Evolutionary conservation across 257 asterid species (phyloP).

Genomic region (Nicotiana obtusifolia): DNA sequence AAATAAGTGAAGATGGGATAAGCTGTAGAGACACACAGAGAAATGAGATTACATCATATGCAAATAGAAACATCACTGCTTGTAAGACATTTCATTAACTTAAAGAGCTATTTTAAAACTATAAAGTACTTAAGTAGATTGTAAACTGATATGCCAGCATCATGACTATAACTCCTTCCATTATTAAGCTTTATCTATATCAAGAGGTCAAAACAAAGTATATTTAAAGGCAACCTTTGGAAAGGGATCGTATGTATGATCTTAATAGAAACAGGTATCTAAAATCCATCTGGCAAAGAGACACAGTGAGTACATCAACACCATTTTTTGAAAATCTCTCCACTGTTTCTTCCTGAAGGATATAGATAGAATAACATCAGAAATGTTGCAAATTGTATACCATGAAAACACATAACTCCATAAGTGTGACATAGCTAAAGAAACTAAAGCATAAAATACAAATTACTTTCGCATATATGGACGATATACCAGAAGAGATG

Average conservation of each 20-base stretch:
- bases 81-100: too few species aligned
- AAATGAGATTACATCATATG: too few species aligned
- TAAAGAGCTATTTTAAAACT: too few species aligned
- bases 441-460: background rate
- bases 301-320: slow-evolving; percentile 66
- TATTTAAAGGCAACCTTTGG: background rate
- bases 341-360: slow-evolving; percentile 65
- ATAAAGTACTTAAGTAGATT: too few species aligned
- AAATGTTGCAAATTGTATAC: background rate
- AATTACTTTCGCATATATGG: background rate
- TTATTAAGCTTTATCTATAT: too few species aligned
- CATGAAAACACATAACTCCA: background rate
- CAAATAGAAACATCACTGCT: too few species aligned
- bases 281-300: slow-evolving; percentile 90
- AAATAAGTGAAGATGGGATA: background rate
- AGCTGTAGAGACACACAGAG: background rate
- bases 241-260: background rate
- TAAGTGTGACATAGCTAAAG: background rate
- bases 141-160: too few species aligned
- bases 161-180: too few species aligned
- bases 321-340: slow-evolving; percentile 48
- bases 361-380: background rate
- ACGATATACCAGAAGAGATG: background rate
- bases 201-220: too few species aligned
- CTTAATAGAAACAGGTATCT: slow-evolving; percentile 30